These are phyloP conservation scores for Verticillium nubilum DNA, from an alignment of 2,329 filamentous ascomycete genomes.

Conservation along the genomic window DNA sequence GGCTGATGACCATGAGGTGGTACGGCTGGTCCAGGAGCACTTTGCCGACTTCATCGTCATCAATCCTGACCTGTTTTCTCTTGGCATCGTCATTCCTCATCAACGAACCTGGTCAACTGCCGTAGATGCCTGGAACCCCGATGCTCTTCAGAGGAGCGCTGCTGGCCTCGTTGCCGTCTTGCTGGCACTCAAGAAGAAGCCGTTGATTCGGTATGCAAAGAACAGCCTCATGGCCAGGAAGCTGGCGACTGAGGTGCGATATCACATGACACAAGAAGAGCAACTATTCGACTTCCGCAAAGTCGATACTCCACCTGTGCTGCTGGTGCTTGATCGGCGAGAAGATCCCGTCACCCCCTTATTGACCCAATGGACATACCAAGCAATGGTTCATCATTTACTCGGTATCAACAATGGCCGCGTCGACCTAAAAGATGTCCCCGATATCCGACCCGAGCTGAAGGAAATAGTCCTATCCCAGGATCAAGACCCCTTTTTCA, in stretches of 20 bases:
- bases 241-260: constrained; percentile 84
- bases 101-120: constrained; percentile 75
- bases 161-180: constrained; percentile 83
- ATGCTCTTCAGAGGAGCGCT: constrained; percentile 77
- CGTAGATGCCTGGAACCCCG: constrained; percentile 86
- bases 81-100: constrained; percentile 67
- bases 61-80: constrained; percentile 86
- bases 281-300: constrained; percentile 95
- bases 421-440: constrained; percentile 79
- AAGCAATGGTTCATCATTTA: constrained; percentile 98
- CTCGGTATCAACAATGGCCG: constrained; percentile 93
- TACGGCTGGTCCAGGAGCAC: constrained; percentile 89
- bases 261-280: constrained; percentile 91
- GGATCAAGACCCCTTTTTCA: constrained; percentile 98
- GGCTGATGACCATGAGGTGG: constrained; percentile 95
- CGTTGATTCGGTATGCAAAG: constrained; percentile 87
- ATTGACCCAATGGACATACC: constrained; percentile 97
- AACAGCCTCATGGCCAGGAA: constrained; percentile 89
- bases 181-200: constrained; percentile 91
- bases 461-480: constrained; percentile 93
- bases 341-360: constrained; percentile 94
- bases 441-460: constrained; percentile 78
- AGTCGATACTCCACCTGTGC: constrained; percentile 88
- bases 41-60: constrained; percentile 95
- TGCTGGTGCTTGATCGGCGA: constrained; percentile 83